Conservation (phyloP, 331 rosid species). For the Rhamnella rubrinervis region DNA sequence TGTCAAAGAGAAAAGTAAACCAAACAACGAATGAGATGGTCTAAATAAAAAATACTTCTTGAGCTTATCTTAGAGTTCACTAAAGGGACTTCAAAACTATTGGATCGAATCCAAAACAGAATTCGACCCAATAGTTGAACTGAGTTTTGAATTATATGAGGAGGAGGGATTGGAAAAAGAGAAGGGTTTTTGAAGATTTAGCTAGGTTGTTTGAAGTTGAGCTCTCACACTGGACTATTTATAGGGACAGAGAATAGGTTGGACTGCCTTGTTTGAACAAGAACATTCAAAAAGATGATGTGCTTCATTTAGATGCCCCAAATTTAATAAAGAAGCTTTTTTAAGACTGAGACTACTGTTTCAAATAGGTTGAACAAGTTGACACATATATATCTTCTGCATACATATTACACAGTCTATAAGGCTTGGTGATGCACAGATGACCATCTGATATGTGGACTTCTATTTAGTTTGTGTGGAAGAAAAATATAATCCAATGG, state of each 20-base stretch:
- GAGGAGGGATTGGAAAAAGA: conserved; percentile 30
- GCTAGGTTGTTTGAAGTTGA: conserved; percentile 31
- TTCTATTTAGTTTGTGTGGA: conserved; percentile 17
- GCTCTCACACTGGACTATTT: conserved; percentile 62
- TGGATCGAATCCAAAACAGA: conserved; percentile 57
- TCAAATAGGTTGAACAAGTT: conserved; percentile 47
- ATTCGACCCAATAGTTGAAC: conserved; percentile 61
- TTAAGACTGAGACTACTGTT: conserved; percentile 33
- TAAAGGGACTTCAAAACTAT: conserved; percentile 41
- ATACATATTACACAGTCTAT: conserved; percentile 23
- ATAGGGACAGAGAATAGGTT: conserved; percentile 52
- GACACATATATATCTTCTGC: conserved; percentile 37
- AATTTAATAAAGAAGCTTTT: conserved; percentile 35
- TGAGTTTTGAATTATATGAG: conserved; percentile 34
- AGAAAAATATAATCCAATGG: conserved; percentile 2
- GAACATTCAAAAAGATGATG: conserved; percentile 51
- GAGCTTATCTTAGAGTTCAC: background rate
- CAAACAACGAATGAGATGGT: background rate
- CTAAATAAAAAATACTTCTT: conserved; percentile 1
- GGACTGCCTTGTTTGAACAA: conserved; percentile 41
- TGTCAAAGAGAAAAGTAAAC: conserved; percentile 19
- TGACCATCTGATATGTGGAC: conserved; percentile 33
- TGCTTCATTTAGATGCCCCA: conserved; percentile 70
- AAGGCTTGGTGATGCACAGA: background rate
- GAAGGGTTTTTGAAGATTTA: conserved; percentile 17